These are phyloP conservation scores for Melampsora larici-populina DNA, from an alignment of 1,284 basidiomycete species.

Conservation along the genomic window DNA sequence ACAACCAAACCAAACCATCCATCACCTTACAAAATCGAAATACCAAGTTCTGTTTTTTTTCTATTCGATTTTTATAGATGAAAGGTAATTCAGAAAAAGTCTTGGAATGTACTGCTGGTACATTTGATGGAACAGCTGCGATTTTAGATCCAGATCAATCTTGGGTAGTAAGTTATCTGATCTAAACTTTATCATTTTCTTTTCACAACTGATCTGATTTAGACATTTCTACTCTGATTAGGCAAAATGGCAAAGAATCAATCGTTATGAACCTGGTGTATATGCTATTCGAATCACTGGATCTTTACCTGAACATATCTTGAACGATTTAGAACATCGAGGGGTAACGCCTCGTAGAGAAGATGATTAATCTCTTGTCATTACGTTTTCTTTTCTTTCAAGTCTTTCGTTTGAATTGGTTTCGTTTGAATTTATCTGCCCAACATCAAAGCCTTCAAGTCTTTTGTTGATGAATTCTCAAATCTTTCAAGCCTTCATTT, in stretches of 20 bases:
- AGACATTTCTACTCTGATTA: not conserved
- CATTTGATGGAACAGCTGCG: slow-evolving; percentile 35
- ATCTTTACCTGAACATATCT: slow-evolving; percentile 29
- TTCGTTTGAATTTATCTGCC: too few relatives aligned
- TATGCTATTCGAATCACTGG: slow-evolving; percentile 39
- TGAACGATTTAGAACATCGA: slow-evolving; percentile 15
- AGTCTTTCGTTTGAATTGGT: too few relatives aligned
- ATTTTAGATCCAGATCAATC: slow-evolving; percentile 30
- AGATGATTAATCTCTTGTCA: slow-evolving; percentile 2
- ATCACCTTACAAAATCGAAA: too few relatives aligned
- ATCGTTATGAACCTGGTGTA: slow-evolving; percentile 26
- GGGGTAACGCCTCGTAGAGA: slow-evolving; percentile 29
- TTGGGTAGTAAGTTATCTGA: slow-evolving; percentile 23
- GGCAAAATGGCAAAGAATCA: slow-evolving; percentile 42
- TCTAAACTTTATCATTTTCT: not conserved
- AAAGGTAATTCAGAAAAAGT: slow-evolving; percentile 29
- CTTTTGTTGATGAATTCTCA: too few relatives aligned
- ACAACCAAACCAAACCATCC: not conserved
- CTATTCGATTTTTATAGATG: slow-evolving; percentile 8
- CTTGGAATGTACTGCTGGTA: slow-evolving; percentile 35
- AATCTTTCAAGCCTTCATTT: too few relatives aligned
- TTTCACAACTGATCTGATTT: not conserved
- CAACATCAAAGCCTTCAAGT: too few relatives aligned
- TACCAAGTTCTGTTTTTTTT: not conserved
- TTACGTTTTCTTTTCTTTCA: too few relatives aligned